Evolutionary conservation across 257 asterid species (phyloP), one percentile per base, ranked within the genome.

Genomic region (Fraxinus pennsylvanica): DNA sequence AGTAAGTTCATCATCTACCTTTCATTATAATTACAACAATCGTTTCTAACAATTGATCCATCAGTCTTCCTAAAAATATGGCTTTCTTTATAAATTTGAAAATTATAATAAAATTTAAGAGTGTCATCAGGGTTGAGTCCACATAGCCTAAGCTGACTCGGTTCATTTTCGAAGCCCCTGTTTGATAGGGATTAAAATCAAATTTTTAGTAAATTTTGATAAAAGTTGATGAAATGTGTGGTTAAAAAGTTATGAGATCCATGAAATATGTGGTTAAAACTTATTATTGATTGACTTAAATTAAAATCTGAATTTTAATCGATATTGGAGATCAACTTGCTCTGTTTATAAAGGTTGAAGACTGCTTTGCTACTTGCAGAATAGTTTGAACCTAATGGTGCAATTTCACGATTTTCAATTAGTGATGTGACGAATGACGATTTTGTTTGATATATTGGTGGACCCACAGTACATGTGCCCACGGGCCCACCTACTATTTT

Each of bases 381-480:
- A 54, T 54, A 54, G 65, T 0, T 54, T 54, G 65, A 0, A 0
- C 6, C 25, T 19, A 54, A 19, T 4, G 25, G 9, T 54, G 65
- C 65, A 54, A n/a, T 54, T 19, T 54, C 65, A n/a, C 12, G n/a
- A 54, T 5, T 54, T 54, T 54, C n/a, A 54, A 54, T 54, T 19
- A 54, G 36, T 68, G 80, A 76, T 45, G 54, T 47, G 68, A 76
- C 38, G 36, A 33, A 32, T 47, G 74, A 68, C 74, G 54, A 45
- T 27, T 50, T 68, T 67, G 29, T 17, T 70, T 17, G 43, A 8
- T 9, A 33, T 41, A 47, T 15, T 41, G 50, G 50, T 19, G 6
- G 61, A 52, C 65, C 65, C 65, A 54, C 25, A 17, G 1, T 25
- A 19, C 61, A 19, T 52, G 61, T 68, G n/a, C 70, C 25, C 35